phyloP scores from a whole-genome alignment of 257 asterid species.

The Jasminum sambac region DNA sequence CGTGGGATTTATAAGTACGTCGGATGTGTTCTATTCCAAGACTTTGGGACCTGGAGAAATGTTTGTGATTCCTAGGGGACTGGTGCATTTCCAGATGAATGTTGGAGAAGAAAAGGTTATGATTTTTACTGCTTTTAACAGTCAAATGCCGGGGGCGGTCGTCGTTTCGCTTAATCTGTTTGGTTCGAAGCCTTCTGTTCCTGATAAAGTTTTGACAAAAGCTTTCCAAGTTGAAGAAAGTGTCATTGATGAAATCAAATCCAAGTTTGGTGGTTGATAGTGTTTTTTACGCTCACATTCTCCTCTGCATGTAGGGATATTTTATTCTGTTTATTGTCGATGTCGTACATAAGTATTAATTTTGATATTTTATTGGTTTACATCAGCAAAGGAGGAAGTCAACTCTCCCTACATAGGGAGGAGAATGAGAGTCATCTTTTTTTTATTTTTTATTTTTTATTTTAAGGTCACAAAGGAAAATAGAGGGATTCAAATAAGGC shows the following conservation, averaged over 20 bases:
- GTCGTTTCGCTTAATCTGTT: constrained; percentile 37
- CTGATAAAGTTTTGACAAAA: constrained; percentile 47
- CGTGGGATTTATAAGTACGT: constrained; percentile 50
- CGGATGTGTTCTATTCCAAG: constrained; percentile 36
- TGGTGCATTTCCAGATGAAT: constrained; percentile 61
- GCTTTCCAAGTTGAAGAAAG: constrained; percentile 45
- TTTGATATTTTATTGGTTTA: no score
- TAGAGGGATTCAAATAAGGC: background rate
- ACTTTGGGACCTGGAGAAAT: constrained; percentile 43
- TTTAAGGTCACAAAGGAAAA: background rate
- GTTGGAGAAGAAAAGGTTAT: constrained; percentile 48
- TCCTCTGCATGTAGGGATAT: no score
- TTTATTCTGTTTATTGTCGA: no score
- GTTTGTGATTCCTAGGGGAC: constrained; percentile 60
- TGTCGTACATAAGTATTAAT: no score
- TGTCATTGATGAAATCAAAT: constrained; percentile 44
- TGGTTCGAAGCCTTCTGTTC: constrained; percentile 49
- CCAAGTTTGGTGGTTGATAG: constrained; percentile 38
- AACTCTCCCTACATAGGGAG: background rate
- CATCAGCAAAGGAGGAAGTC: no score
- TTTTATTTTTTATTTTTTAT: background rate
- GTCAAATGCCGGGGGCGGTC: constrained; percentile 55
- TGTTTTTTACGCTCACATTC: no score
- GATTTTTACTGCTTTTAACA: constrained; percentile 53
- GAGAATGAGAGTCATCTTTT: background rate